Base-by-base conservation (phyloP, 2,329 filamentous ascomycete species). In the Aspergillus thermomutatus region DNA sequence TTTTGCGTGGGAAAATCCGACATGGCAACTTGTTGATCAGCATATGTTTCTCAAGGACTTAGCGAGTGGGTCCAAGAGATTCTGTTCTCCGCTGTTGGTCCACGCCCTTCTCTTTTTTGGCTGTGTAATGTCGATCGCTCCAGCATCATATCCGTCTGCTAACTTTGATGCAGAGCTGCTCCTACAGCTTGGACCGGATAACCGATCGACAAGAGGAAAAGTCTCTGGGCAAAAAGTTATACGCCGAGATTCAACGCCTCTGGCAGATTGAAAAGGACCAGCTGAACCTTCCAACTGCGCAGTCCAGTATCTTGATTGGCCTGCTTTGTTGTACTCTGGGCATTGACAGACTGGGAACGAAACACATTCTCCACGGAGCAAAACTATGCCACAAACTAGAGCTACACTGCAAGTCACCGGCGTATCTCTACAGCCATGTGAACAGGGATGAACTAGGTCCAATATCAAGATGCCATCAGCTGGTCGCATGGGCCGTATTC, bases 1-100 rank as follows among this genome's bases (percentile, higher is more conserved):
- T 49, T 67, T 67, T 40, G 58, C 59, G 14, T 67, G 65, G 65
- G 65, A 67, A 50, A 67, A 67, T 17, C 61, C 65, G 5, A 64
- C 59, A 17, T 67, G 65, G 65, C 59, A 66, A 31, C 56, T 67
- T 23, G 55, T 67, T 43, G 65, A 67, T 21, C 61, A 58, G 48
- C 41, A 57, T 7, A 43, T 60, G 21, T 67, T 67, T 46, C 9
- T 64, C 23, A 59, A 54, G 25, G 64, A 67, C 46, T 47, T 67
- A 8, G 64, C 66, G 28, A 50, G 50, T 21, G 58, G 61, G 1
- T 34, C 49, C 3, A 52, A 41, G 26, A 57, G 46, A 34, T 63
- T 64, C 26, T 67, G 64, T 40, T 67, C 64, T n/a, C 50, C 57
- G 1, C 47, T 64, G 11, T 34, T 62, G 37, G 64, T 66, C 40